Evolutionary conservation across 2,329 filamentous ascomycete species (phyloP), one percentile per base, ranked within the genome.

Genomic region (Calonectria ilicicola): DNA sequence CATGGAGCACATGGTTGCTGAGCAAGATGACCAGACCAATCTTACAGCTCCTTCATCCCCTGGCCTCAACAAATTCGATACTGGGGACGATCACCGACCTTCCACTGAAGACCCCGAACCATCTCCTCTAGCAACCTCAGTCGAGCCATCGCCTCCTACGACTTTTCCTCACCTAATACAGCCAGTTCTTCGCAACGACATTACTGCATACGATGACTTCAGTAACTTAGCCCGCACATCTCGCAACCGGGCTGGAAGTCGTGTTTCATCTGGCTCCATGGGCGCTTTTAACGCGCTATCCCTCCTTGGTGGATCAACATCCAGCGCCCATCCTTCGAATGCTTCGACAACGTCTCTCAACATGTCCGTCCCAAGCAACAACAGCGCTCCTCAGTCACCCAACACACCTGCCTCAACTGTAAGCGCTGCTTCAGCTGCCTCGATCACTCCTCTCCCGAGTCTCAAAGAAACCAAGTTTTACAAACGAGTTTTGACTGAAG

Each of bases 391-490:
- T 8, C 88, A 89, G 74, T 91, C 89, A 69, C 92, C 89, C 40
- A 90, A 86, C 74, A 92, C 87, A 6, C 90, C 87, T 56, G 89
- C 88, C 76, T 92, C 86, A 64, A 87, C 83, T 9, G 79, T 85
- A 46, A 90, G 89, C 77, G 81, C 84, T 15, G 81, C 81, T 60
- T 89, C 89, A 2, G 79, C 83, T 44, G 77, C 83, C 40, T 77
- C 80, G 14, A 73, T 74, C 19, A 74, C 80, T 15, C 81, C 81
- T 27, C 74, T 90, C 40, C 91, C 90, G 3, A 91, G 92, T 5
- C 86, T 99, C 47, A 98, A 97, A 81, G 97, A 98, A 69, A 95
- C 94, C 32, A 95, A 94, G 76, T 99, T 98, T 81, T 99, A 96
- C 86, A 98, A 98, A 86, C 92, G 97, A 58, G 93, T 92, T 7